Conservation (phyloP, 371 early-diverging fungal genomes). For the Rhizopus arrhizus region DNA sequence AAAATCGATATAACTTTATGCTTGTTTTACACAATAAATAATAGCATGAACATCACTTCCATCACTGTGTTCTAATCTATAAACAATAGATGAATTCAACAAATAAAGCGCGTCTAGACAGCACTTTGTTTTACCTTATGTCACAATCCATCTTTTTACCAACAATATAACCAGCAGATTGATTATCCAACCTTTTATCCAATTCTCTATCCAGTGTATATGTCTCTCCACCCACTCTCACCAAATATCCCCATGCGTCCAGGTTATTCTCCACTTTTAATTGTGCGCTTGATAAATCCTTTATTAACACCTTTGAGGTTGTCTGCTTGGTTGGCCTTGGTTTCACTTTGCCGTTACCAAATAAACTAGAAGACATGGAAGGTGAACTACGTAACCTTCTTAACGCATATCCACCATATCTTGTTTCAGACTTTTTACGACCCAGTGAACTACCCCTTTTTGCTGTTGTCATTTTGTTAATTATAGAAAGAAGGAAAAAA, state of each 20-base stretch:
- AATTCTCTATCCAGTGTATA: conserved; percentile 9
- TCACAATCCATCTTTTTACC: conserved; percentile 11
- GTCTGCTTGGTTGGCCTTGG: neutral
- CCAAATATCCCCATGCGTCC: conserved; percentile 18
- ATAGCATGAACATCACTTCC: conserved; percentile 6
- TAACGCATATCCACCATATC: neutral
- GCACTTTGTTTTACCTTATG: conserved; percentile 8
- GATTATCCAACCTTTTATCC: neutral
- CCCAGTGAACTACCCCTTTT: neutral
- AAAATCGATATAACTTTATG: too few species aligned
- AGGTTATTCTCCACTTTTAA: neutral
- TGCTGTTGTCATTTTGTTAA: neutral
- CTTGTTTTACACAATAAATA: conserved; percentile 13
- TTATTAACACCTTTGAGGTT: neutral
- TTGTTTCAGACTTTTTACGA: neutral
- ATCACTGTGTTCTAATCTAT: neutral
- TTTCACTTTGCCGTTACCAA: neutral
- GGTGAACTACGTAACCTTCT: neutral
- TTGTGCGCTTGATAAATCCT: neutral
- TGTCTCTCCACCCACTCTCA: neutral
- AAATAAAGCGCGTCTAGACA: neutral
- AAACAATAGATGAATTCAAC: neutral
- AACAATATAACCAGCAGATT: conserved; percentile 15
- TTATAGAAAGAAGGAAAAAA: neutral
- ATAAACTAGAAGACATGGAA: neutral